A percentile compares a stretch with the other conserved stretches of the same genome.
These are phyloP conservation scores for Terfezia claveryi DNA, from an alignment of 495 filamentous ascomycete species.

Conservation along the genomic window DNA sequence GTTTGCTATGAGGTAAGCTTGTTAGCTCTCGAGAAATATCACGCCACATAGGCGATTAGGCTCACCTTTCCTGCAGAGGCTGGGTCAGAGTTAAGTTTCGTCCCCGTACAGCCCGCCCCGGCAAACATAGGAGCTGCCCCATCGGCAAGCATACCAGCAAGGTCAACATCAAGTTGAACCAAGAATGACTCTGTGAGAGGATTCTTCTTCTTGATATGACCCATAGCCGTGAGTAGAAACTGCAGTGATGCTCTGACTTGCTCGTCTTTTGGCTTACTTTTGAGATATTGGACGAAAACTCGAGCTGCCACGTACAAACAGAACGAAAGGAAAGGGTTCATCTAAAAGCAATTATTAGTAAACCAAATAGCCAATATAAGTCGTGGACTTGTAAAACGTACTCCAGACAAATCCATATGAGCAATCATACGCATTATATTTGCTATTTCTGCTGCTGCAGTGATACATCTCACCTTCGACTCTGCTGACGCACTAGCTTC, in stretches of 20 bases:
- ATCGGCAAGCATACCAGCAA: conserved; percentile 20
- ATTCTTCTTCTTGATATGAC: conserved; percentile 67
- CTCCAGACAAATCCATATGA: conserved; percentile 63
- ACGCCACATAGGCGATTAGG: too few relatives aligned
- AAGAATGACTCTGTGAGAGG: conserved; percentile 90
- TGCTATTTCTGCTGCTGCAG: conserved; percentile 84
- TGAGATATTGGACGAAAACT: conserved; percentile 89
- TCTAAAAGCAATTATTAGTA: conserved; percentile 28
- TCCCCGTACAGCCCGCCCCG: too few relatives aligned
- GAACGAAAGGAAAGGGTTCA: conserved; percentile 92
- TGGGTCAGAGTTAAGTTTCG: too few relatives aligned
- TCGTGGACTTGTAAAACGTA: conserved; percentile 27
- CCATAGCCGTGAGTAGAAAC: conserved; percentile 76
- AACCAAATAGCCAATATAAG: background rate
- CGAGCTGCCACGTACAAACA: conserved; percentile 86
- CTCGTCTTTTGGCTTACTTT: conserved; percentile 63
- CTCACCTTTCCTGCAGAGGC: too few relatives aligned
- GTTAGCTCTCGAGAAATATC: too few relatives aligned
- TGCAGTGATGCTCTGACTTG: conserved; percentile 63
- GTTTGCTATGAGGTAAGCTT: too few relatives aligned
- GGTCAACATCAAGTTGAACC: conserved; percentile 78
- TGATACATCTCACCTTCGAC: conserved; percentile 80
- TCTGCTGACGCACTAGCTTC: conserved; percentile 57
- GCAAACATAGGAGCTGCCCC: background rate
- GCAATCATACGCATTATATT: conserved; percentile 90